phyloP scores from a whole-genome alignment of 1,284 basidiomycete genomes.

The Trametes versicolor region DNA sequence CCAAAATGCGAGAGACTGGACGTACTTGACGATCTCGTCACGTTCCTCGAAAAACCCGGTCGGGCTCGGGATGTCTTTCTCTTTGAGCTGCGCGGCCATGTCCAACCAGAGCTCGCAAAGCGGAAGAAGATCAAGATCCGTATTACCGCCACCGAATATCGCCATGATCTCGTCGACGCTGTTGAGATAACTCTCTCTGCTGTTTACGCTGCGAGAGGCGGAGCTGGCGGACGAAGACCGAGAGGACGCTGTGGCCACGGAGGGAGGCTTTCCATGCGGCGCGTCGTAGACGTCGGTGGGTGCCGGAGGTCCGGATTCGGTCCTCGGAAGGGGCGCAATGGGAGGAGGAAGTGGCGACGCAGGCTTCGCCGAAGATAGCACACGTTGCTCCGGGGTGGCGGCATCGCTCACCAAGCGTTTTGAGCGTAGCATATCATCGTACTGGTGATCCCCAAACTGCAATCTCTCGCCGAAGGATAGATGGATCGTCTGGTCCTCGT shows the following conservation, averaged over 20 bases:
- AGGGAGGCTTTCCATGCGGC: too few species aligned
- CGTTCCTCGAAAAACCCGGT: conserved; percentile 1
- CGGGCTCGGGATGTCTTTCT: conserved; percentile 12
- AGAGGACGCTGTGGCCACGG: too few species aligned
- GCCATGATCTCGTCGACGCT: background rate
- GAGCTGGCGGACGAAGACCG: background rate
- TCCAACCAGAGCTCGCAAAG: conserved; percentile 11
- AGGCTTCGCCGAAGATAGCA: too few species aligned
- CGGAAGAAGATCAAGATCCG: conserved; percentile 1
- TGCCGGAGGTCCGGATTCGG: too few species aligned
- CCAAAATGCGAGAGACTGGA: background rate
- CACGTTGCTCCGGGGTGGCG: background rate
- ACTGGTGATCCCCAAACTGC: background rate
- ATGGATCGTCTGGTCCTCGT: background rate
- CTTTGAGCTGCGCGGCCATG: background rate
- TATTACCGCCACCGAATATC: background rate
- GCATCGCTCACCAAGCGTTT: background rate
- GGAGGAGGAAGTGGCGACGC: background rate
- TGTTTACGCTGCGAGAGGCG: background rate
- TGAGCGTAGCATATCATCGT: too few species aligned
- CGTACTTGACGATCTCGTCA: conserved; percentile 4
- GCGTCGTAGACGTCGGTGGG: too few species aligned
- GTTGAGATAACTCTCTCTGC: background rate
- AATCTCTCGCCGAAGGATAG: background rate
- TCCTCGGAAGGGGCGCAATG: too few species aligned